phyloP scores from a whole-genome alignment of 83 land plant species.

The Larix sibirica region DNA sequence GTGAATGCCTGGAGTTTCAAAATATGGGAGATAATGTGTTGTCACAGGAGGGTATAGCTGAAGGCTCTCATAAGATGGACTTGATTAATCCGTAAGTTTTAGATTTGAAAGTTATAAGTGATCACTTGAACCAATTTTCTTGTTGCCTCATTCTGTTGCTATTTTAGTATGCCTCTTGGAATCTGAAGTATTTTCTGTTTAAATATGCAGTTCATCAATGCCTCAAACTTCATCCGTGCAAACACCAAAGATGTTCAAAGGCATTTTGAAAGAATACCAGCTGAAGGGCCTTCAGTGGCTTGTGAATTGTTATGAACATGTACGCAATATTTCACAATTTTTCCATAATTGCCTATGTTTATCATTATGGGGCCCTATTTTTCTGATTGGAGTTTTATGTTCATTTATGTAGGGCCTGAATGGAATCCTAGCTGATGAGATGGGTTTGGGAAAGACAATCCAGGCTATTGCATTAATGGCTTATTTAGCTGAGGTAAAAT shows the following conservation, averaged over 20 bases:
- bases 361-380: too few relatives aligned
- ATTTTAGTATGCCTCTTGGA: neutral
- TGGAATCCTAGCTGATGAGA: constrained; percentile 99
- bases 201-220: constrained; percentile 87
- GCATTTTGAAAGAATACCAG: constrained; percentile 93
- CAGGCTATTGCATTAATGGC: constrained; percentile 99
- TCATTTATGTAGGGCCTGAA: constrained; percentile 75
- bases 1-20: constrained; percentile 75
- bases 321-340: constrained; percentile 2
- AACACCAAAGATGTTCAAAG: constrained; percentile 88
- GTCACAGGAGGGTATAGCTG: constrained; percentile 29
- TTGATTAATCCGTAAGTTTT: constrained; percentile 85
- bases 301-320: constrained; percentile 99
- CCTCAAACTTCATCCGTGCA: constrained; percentile 88
- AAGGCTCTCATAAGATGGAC: constrained; percentile 78
- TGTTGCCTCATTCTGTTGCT: neutral
- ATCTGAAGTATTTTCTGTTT: neutral
- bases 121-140: neutral
- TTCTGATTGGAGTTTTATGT: neutral
- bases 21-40: constrained; percentile 25
- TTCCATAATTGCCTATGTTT: too few relatives aligned
- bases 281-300: constrained; percentile 99
- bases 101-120: neutral
- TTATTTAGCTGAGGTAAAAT: constrained; percentile 91
- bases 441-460: constrained; percentile 98